phyloP scores from a whole-genome alignment of 2,329 filamentous ascomycete species.

The Colletotrichum ledebouriae region DNA sequence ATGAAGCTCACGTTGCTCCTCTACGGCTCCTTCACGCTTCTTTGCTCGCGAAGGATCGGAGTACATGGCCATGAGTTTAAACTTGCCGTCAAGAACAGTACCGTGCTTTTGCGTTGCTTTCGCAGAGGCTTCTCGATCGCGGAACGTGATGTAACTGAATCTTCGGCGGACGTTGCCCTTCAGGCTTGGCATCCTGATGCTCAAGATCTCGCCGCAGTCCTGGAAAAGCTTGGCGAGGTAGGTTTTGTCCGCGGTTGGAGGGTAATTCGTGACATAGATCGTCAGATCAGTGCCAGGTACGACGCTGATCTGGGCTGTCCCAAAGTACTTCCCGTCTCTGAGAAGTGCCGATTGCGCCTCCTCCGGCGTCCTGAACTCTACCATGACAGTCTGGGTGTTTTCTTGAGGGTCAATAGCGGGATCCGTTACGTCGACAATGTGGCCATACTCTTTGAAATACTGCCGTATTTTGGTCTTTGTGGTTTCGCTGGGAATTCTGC shows the following conservation, averaged over 20 bases:
- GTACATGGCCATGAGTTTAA: slow-evolving; percentile 81
- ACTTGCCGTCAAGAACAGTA: slow-evolving; percentile 74
- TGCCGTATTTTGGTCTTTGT: slow-evolving; percentile 82
- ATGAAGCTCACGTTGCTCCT: slow-evolving; percentile 90
- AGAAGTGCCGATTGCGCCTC: slow-evolving; percentile 86
- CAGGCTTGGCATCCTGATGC: slow-evolving; percentile 89
- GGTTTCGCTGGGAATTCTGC: slow-evolving; percentile 78
- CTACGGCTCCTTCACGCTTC: slow-evolving; percentile 80
- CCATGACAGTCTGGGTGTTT: slow-evolving; percentile 74
- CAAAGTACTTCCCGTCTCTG: slow-evolving; percentile 84
- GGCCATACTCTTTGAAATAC: slow-evolving; percentile 93
- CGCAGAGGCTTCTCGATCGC: slow-evolving; percentile 74
- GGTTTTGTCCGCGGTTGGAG: slow-evolving; percentile 78
- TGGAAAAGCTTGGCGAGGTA: slow-evolving; percentile 78
- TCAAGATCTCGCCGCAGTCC: slow-evolving; percentile 84
- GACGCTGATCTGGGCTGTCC: slow-evolving; percentile 80
- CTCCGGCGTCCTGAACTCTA: slow-evolving; percentile 87
- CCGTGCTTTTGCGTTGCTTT: slow-evolving; percentile 81
- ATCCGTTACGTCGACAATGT: slow-evolving; percentile 82
- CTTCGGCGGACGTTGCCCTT: slow-evolving; percentile 90
- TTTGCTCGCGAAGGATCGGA: slow-evolving; percentile 87
- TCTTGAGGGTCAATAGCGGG: slow-evolving; percentile 60
- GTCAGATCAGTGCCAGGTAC: slow-evolving; percentile 82
- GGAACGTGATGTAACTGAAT: slow-evolving; percentile 97
- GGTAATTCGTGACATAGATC: slow-evolving; percentile 92